Conservation (phyloP, 495 filamentous ascomycete species). For the Lophiotrema nucula region DNA sequence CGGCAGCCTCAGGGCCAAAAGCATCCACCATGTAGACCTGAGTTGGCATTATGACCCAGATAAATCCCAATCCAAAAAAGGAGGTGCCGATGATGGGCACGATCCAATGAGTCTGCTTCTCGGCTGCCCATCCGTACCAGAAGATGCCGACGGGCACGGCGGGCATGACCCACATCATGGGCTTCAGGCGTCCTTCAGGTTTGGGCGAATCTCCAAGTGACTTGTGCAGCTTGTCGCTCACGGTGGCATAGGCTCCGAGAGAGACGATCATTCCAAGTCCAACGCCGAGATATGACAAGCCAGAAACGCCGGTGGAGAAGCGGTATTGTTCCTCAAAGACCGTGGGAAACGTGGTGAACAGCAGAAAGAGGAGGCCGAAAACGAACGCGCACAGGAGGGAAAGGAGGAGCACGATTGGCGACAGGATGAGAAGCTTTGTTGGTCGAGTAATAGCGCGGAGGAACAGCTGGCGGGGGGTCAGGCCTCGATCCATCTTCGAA, state of each 20-base stretch:
- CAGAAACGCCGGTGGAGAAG: conserved; percentile 44
- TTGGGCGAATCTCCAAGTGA: conserved; percentile 7
- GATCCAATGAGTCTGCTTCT: conserved; percentile 38
- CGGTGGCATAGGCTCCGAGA: conserved; percentile 39
- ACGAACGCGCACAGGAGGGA: conserved; percentile 43
- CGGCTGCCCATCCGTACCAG: conserved; percentile 41
- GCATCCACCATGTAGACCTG: conserved; percentile 28
- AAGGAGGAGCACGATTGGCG: conserved; percentile 50
- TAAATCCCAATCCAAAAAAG: conserved; percentile 36
- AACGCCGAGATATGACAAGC: conserved; percentile 54
- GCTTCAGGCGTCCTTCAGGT: conserved; percentile 40
- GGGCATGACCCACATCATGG: conserved; percentile 32
- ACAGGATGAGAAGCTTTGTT: conserved; percentile 51
- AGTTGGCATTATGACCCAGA: conserved; percentile 34
- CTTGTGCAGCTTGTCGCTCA: conserved; percentile 39
- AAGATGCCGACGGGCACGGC: conserved; percentile 38
- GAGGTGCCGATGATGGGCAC: conserved; percentile 31
- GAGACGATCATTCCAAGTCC: conserved; percentile 53
- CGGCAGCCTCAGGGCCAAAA: conserved; percentile 22
- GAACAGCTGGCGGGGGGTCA: neutral
- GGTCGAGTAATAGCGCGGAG: conserved; percentile 40
- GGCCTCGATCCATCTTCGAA: neutral
- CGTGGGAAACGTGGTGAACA: conserved; percentile 51
- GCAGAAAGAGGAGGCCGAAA: conserved; percentile 50
- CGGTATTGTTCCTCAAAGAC: conserved; percentile 53